phyloP scores from a whole-genome alignment of 192 early-diverging fungal genomes.

The Polychytrium aggregatum region DNA sequence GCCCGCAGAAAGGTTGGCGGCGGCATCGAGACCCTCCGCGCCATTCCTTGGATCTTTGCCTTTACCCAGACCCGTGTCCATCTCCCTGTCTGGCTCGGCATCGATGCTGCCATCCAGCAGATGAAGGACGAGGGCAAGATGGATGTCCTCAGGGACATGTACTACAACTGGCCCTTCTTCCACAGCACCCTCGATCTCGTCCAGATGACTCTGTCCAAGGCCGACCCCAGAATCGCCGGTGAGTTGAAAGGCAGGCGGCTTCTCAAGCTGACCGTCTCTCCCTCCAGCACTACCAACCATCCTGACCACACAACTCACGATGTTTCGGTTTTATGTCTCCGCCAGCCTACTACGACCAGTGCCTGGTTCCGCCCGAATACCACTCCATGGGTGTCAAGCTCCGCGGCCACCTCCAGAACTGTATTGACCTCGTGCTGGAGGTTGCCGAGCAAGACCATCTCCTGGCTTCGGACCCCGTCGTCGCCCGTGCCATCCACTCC shows the following conservation, averaged over 20 bases:
- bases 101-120: constrained; percentile 13
- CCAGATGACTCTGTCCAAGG: constrained; percentile 15
- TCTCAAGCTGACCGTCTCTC: too few relatives aligned
- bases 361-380: constrained; percentile 8
- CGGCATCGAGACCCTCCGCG: constrained; percentile 21
- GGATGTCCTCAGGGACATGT: constrained; percentile 16
- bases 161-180: constrained; percentile 26
- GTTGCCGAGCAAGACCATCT: constrained; percentile 8
- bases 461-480: constrained; percentile 19
- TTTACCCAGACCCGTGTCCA: constrained; percentile 20
- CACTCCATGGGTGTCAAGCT: constrained; percentile 8
- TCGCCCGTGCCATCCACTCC: constrained; percentile 20
- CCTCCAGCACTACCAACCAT: too few relatives aligned
- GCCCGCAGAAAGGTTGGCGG: constrained; percentile 13
- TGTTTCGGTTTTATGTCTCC: background rate
- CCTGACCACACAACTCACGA: too few relatives aligned
- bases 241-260: too few relatives aligned
- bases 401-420: constrained; percentile 5
- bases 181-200: constrained; percentile 15
- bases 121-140: constrained; percentile 12
- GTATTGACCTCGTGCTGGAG: constrained; percentile 8
- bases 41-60: constrained; percentile 29
- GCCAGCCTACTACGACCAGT: constrained; percentile 18
- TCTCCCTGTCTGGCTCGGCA: constrained; percentile 23
- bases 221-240: constrained; percentile 12